Base-by-base conservation (phyloP, 2,329 filamentous ascomycete species). In the Aspergillus tanneri region DNA sequence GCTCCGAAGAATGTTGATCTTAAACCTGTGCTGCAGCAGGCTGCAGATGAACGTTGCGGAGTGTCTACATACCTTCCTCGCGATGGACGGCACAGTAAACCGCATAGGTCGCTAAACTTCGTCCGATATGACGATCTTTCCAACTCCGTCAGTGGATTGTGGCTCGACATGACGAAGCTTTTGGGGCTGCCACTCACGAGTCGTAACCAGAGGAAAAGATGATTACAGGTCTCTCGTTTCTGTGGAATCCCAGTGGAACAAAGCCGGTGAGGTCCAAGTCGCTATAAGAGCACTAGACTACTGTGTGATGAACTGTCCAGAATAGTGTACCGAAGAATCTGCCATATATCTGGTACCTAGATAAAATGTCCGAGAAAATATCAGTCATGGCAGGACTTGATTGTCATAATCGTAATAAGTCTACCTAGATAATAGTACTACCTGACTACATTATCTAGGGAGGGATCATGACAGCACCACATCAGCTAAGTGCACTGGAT, bases 111-210 rank as follows among this genome's bases (percentile, higher is more conserved):
- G 30, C 30, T 34, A 19, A 34, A 34, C 14, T 25, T 38, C 27
- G 12, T 35, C 5, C n/a, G 19, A 34, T 19, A 30, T 38, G 44
- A 47, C 30, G 44, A 47, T 47, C 44, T 35, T 47, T 35, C 44
- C 44, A 22, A 19, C 22, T 42, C 27, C 30, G 46, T 44, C 41
- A 32, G 40, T 49, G 46, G 46, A 49, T 28, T 41, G 45, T 27
- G 46, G 46, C 23, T 44, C 46, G 42, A 23, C 14, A 45, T 49
- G 14, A 34, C 30, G 46, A 39, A 43, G 34, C 37, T 9, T 40
- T 23, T 36, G 16, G 22, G 22, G 36, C 7, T 9, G 30, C 21
- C 37, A 39, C 37, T 47, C 28, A 34, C 37, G 23, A 21, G 5
- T 34, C 30, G 7, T n/a, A 7, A 34, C 25, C 16, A 32, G 10